Conservation (phyloP, 345 rosid species). For the Orychophragmus violaceus region DNA sequence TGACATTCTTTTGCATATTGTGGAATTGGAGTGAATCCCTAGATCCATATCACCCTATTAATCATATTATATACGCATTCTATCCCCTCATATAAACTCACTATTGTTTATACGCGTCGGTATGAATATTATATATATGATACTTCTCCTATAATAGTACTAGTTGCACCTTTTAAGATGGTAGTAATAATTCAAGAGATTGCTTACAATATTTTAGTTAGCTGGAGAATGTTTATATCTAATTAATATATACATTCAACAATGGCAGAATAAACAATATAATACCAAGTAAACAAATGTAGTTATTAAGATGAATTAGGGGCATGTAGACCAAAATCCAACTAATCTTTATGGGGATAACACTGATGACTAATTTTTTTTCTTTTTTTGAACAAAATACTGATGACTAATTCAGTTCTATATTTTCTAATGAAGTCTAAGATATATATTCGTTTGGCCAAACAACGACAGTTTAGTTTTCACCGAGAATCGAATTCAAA, state of each 20-base stretch:
- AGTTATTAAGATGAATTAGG: too few species aligned
- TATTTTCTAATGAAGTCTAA: too few species aligned
- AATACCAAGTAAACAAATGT: neutral
- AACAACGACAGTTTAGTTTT: too few species aligned
- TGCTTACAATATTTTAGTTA: constrained; percentile 19
- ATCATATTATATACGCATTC: constrained; percentile 27
- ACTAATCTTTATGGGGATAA: too few species aligned
- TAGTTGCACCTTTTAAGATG: constrained; percentile 33
- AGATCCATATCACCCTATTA: constrained; percentile 46
- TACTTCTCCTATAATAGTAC: constrained; percentile 8
- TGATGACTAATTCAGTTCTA: too few species aligned
- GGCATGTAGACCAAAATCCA: too few species aligned
- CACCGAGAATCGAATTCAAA: too few species aligned
- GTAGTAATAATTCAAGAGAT: constrained; percentile 29
- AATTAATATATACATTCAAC: constrained; percentile 1
- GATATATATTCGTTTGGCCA: too few species aligned
- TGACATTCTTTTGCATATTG: constrained; percentile 54
- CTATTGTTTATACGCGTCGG: constrained; percentile 24
- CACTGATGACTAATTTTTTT: too few species aligned
- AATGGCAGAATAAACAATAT: neutral
- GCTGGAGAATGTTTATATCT: constrained; percentile 19
- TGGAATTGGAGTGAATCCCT: constrained; percentile 63
- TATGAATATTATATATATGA: constrained; percentile 15
- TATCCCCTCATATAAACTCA: neutral
- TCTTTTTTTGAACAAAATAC: too few species aligned